Evolutionary conservation across 495 filamentous ascomycete species (phyloP), one percentile per base, ranked within the genome.

Genomic region (Glonium stellatum): DNA sequence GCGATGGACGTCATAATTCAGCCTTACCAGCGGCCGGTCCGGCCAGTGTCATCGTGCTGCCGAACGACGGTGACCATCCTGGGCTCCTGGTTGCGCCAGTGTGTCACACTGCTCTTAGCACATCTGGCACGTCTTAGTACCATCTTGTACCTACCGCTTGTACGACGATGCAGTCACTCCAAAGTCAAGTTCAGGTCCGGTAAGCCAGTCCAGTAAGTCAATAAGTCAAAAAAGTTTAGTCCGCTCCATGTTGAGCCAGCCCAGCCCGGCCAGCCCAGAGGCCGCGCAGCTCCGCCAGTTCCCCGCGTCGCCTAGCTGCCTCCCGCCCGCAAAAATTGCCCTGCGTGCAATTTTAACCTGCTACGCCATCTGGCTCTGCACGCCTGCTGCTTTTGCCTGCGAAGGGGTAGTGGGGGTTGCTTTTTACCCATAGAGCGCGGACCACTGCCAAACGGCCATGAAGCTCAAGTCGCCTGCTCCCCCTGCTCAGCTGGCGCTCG

Each of bases 291-390:
- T 51, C 48, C 48, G 19, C 48, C 48, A 44, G 48, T 51, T 31
- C 48, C 48, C 23, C 18, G 48, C 18, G 13, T 15, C 19, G 13
- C 39, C 4, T 18, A 15, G 39, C 3, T 44, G 39, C 39, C 18
- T 44, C 39, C 39, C 10, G 10, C 10, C 39, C 13, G 39, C 39
- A 3, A 4, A 44, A 15, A 15, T 18, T 1, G 4, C 39, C 10
- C 39, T 18, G 39, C 13, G 18, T 25, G 31, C 62, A 56, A 57
- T 60, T 66, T 58, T 59, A 58, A n/a, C 58, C 54, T 65, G 63
- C 63, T 57, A 60, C 58, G 54, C 12, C 57, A 60, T 57, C 51
- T 61, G 62, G n/a, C 62, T 42, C 55, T 31, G 27, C 27, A 57
- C 19, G 34, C 39, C 12, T 56, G 57, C 41, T 48, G 57, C 13